Evolutionary conservation across 1,284 basidiomycete genomes (phyloP).

Genomic region (Somion occarium): DNA sequence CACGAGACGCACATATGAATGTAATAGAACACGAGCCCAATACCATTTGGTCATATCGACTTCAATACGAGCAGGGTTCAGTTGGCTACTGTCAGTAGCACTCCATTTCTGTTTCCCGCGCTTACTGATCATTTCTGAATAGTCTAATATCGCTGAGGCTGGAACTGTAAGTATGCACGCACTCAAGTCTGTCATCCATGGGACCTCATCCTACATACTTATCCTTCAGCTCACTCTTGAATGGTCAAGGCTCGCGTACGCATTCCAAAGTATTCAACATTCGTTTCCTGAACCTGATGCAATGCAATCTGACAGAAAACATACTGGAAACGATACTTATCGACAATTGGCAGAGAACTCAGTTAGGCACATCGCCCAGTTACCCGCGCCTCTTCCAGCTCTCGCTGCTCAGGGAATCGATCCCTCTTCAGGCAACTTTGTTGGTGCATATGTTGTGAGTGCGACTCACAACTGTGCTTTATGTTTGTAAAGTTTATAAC

Average conservation of each 20-base stretch:
- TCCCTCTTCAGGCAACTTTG: constrained; percentile 45
- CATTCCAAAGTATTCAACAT: too few relatives aligned
- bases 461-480: background rate
- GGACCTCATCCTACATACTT: background rate
- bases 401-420: constrained; percentile 58
- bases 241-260: constrained; percentile 36
- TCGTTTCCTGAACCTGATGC: background rate
- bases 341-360: constrained; percentile 47
- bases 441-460: constrained; percentile 58
- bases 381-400: constrained; percentile 25
- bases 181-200: too few relatives aligned
- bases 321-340: constrained; percentile 58
- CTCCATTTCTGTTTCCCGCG: background rate
- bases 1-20: background rate
- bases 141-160: constrained; percentile 64
- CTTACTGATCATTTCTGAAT: background rate
- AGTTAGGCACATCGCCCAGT: constrained; percentile 42
- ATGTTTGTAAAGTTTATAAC: background rate
- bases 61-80: constrained; percentile 44
- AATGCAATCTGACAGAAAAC: constrained; percentile 30
- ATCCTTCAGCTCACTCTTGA: constrained; percentile 38
- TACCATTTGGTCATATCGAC: constrained; percentile 51
- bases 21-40: constrained; percentile 9
- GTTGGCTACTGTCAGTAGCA: constrained; percentile 34
- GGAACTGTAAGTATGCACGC: constrained; percentile 55